Evolutionary conservation across 441 rosid species (phyloP).

Genomic region (Mallotus repandus): DNA sequence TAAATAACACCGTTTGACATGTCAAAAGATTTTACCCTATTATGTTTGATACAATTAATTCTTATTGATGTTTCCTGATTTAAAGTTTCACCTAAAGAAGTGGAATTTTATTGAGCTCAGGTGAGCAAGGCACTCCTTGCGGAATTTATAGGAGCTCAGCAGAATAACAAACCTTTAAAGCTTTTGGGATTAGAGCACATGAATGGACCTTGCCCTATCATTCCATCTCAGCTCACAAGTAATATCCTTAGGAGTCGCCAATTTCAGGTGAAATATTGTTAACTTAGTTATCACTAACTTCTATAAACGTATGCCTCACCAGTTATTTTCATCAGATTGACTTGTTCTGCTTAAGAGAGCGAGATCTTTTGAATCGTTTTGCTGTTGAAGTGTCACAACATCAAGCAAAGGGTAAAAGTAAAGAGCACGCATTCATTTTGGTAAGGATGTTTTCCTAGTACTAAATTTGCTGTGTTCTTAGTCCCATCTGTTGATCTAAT

Average conservation of each 20-base stretch:
- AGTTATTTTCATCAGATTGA: constrained; percentile 42
- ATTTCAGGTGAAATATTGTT: constrained; percentile 55
- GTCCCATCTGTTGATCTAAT: constrained; percentile 20
- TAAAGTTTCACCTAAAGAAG: background rate
- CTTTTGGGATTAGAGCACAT: constrained; percentile 83
- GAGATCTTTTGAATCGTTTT: constrained; percentile 74
- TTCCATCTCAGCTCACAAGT: constrained; percentile 69
- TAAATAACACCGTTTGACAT: background rate
- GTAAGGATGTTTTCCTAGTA: constrained; percentile 38
- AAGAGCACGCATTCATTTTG: constrained; percentile 59
- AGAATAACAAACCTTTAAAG: constrained; percentile 63
- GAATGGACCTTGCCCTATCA: constrained; percentile 59
- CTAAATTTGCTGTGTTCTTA: background rate
- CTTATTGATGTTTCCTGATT: too few relatives aligned
- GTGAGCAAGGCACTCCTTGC: constrained; percentile 87
- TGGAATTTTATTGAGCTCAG: constrained; percentile 38
- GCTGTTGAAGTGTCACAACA: constrained; percentile 55
- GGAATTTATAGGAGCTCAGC: constrained; percentile 58
- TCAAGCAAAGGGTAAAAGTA: constrained; percentile 65
- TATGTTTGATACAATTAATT: background rate
- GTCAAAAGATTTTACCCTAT: background rate
- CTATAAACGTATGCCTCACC: constrained; percentile 4
- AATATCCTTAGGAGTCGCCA: constrained; percentile 60
- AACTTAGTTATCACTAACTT: constrained; percentile 8
- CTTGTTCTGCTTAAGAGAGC: constrained; percentile 71